phyloP scores from a whole-genome alignment of 1,284 basidiomycete genomes.

The Mycena sp. region DNA sequence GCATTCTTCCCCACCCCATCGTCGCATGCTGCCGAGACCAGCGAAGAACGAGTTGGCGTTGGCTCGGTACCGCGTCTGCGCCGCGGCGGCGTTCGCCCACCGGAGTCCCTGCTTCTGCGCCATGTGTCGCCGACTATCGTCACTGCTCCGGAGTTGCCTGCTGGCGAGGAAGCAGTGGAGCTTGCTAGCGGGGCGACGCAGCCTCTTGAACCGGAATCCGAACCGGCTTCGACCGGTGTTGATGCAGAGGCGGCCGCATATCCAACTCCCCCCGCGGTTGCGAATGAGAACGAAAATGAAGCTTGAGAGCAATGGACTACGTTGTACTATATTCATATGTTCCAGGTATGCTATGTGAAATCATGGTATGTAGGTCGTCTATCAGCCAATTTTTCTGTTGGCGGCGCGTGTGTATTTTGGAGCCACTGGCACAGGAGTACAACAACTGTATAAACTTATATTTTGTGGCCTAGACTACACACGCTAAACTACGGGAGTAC shows the following conservation, averaged over 20 bases:
- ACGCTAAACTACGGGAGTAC: no score
- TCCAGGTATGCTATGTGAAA: neutral
- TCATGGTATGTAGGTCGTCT: neutral
- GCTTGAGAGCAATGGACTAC: constrained; percentile 5
- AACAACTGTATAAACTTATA: no score
- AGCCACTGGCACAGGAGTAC: no score
- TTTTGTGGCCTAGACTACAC: no score
- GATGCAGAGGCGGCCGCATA: constrained; percentile 7
- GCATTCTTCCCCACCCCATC: constrained; percentile 31
- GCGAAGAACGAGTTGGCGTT: constrained; percentile 33
- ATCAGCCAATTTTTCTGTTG: no score
- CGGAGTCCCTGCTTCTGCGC: constrained; percentile 63
- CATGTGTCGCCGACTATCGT: constrained; percentile 42
- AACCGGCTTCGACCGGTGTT: neutral
- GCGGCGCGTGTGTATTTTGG: no score
- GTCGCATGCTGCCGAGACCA: constrained; percentile 37
- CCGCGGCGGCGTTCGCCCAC: constrained; percentile 66
- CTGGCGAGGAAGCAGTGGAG: neutral
- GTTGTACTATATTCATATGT: neutral
- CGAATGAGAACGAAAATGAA: constrained; percentile 9
- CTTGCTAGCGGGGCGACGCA: neutral
- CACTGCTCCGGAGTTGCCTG: constrained; percentile 3
- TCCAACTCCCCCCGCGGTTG: constrained; percentile 25
- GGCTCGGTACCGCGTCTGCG: constrained; percentile 56
- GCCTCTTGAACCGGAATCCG: no score